Evolutionary conservation across 495 filamentous ascomycete genomes (phyloP), one percentile per base, ranked within the genome.

Genomic region (Aspergillus hancockii): DNA sequence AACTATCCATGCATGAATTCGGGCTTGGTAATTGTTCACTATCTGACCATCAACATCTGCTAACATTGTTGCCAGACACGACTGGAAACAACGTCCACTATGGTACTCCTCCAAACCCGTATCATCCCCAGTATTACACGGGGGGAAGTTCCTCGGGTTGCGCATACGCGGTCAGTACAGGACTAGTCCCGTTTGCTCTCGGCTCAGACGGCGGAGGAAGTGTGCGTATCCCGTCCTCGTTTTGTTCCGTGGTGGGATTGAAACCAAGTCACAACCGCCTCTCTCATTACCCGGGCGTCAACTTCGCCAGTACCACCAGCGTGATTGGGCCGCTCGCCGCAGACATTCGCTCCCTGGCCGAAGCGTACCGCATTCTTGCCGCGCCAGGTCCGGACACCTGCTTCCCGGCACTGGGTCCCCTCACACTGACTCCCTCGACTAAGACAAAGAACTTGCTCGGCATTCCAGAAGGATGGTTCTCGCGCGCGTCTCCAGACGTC

Each of bases 1-100:
- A 93, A 73, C 80, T 85, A 25, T 91, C 85, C 47, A 95, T 96
- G 93, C 92, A 96, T 71, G 92, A 97, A 72, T 69, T 93, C 8
- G 92, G 92, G 4, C 74, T 88, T 19, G 84, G 83, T 84, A 65
- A 58, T 76, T 21, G 53, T 32, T 8, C 28, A 52, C 1, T 18
- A 3, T 16, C n/a, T 30, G 4, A 12, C n/a, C 23, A 10, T 8
- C 43, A 3, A 47, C 4, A 8, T 45, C 7, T 19, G 18, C 41
- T 45, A 45, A 45, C 9, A 45, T 19, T n/a, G 16, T 13, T 5
- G 1, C 13, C 69, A 81, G 90, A 92, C 60, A 90, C 87, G 4
- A 90, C 85, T 18, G 90, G 91, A 67, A 91, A 90, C 72, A 93
- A 94, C 57, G 86, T 88, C 13, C 81, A 81, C 51, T 81, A 81